phyloP scores from a whole-genome alignment of 306 rosid genomes.

The Castanopsis chinensis region DNA sequence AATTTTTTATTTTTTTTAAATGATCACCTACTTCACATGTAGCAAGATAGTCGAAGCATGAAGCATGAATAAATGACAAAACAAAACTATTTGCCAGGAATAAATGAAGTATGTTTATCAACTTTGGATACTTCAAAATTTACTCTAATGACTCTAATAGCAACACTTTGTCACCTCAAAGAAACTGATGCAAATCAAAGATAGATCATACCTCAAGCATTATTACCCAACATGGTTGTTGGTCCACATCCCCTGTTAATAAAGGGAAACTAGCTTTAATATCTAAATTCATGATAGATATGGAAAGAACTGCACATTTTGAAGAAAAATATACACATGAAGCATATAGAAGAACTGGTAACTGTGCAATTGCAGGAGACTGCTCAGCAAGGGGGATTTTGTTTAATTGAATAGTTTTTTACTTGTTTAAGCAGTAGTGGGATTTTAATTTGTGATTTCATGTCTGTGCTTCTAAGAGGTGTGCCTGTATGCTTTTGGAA shows the following conservation, averaged over 20 bases:
- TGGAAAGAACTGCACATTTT: constrained; percentile 9
- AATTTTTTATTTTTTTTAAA: neutral
- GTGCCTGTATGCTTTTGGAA: neutral
- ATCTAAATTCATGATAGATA: constrained; percentile 3
- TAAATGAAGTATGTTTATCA: neutral
- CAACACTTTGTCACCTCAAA: neutral
- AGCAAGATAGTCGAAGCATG: neutral
- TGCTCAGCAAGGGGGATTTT: neutral
- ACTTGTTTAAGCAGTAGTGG: neutral
- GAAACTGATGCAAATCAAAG: constrained; percentile 22
- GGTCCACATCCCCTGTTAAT: constrained; percentile 66
- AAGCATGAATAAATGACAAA: neutral
- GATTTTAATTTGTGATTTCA: neutral
- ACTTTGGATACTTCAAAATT: neutral
- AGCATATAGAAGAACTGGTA: neutral
- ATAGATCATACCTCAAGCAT: constrained; percentile 84
- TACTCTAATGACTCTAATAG: constrained; percentile 1
- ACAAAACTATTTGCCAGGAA: neutral
- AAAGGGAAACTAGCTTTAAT: constrained; percentile 8
- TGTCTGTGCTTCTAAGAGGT: neutral
- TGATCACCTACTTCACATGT: neutral
- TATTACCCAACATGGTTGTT: constrained; percentile 94
- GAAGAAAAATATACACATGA: neutral
- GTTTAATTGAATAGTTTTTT: neutral
- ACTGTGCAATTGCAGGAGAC: neutral